These are phyloP conservation scores for Fusarium tricinctum DNA, from an alignment of 2,329 filamentous ascomycete species.

Conservation along the genomic window DNA sequence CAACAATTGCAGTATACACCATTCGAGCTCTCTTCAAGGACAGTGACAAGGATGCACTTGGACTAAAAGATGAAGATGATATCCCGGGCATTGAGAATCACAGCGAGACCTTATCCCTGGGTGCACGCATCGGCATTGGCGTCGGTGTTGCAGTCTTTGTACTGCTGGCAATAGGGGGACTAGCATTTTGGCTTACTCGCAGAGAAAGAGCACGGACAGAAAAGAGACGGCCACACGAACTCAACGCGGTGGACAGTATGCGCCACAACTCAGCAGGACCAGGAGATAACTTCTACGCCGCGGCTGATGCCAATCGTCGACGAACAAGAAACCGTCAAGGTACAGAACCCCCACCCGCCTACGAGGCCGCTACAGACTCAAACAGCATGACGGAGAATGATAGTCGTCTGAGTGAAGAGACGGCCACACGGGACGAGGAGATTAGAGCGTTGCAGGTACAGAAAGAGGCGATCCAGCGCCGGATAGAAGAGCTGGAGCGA, in stretches of 20 bases:
- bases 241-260: slow-evolving; percentile 43
- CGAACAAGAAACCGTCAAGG: slow-evolving; percentile 28
- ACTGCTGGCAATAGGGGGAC: slow-evolving; percentile 48
- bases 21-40: slow-evolving; percentile 57
- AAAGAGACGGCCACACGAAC: slow-evolving; percentile 45
- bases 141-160: slow-evolving; percentile 52
- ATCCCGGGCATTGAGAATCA: slow-evolving; percentile 42
- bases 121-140: slow-evolving; percentile 55
- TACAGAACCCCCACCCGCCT: slow-evolving; percentile 52
- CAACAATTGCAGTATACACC: slow-evolving; percentile 56
- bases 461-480: slow-evolving; percentile 54
- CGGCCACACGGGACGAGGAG: slow-evolving; percentile 49
- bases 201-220: slow-evolving; percentile 38
- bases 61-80: slow-evolving; percentile 53
- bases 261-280: slow-evolving; percentile 19
- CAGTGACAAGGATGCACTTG: slow-evolving; percentile 54
- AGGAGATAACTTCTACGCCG: slow-evolving; percentile 36
- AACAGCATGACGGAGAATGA: slow-evolving; percentile 44
- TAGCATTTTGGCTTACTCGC: slow-evolving; percentile 48
- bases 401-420: slow-evolving; percentile 41
- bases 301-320: slow-evolving; percentile 35
- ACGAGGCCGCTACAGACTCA: slow-evolving; percentile 48
- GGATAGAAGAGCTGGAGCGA: slow-evolving; percentile 54
- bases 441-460: slow-evolving; percentile 53
- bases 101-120: slow-evolving; percentile 45